A percentile compares a stretch with the other conserved stretches of the same genome.
These are phyloP conservation scores for Eucalyptus sideroxylon DNA, from an alignment of 345 rosid genomes.

Conservation along the genomic window DNA sequence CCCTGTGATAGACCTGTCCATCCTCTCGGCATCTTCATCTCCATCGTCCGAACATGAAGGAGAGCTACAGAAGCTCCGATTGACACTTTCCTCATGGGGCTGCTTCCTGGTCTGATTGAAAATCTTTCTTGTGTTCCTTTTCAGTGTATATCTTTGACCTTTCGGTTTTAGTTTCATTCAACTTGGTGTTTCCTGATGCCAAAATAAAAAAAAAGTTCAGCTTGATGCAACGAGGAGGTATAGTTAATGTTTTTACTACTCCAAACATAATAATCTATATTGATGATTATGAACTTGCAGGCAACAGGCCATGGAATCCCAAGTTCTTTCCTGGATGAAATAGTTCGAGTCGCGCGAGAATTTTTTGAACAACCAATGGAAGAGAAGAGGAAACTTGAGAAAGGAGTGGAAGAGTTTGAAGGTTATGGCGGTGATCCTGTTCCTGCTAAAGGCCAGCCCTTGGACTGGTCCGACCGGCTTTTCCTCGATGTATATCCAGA, in stretches of 20 bases:
- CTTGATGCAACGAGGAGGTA: neutral
- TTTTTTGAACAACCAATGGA: conserved; percentile 34
- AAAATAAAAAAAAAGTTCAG: neutral
- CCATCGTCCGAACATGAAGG: neutral
- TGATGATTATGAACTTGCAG: conserved; percentile 8
- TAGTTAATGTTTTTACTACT: neutral
- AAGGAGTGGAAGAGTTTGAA: conserved; percentile 25
- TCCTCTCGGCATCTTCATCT: conserved; percentile 7
- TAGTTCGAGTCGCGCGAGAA: conserved; percentile 12
- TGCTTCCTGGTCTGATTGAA: conserved; percentile 26
- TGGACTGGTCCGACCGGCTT: conserved; percentile 48
- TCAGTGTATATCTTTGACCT: neutral
- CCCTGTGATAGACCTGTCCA: conserved; percentile 28
- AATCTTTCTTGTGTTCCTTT: neutral
- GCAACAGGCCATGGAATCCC: conserved; percentile 41
- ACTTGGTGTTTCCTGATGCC: neutral
- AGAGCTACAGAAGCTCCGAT: conserved; percentile 26
- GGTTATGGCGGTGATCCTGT: conserved; percentile 50
- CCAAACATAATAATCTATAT: neutral
- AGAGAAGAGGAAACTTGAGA: conserved; percentile 27
- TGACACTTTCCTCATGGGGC: conserved; percentile 43
- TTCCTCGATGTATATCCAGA: conserved; percentile 24
- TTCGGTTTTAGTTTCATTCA: neutral
- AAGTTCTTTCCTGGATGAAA: conserved; percentile 12
- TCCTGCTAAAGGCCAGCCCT: conserved; percentile 24